Evolutionary conservation across 2,329 filamentous ascomycete species (phyloP).

Genomic region (Mycosphaerelloides madeirae): DNA sequence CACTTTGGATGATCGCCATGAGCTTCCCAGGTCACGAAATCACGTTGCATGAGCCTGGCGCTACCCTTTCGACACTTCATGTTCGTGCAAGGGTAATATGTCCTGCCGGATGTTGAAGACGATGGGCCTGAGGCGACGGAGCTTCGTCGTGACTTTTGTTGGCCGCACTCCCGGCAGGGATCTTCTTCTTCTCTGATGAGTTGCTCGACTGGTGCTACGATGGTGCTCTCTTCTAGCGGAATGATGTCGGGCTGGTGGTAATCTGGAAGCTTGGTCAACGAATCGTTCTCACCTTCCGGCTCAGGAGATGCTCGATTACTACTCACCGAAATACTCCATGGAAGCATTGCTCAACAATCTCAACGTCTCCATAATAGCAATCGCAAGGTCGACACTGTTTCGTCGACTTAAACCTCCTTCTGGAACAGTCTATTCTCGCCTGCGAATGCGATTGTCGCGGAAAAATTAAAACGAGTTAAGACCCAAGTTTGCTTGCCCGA

Average conservation of each 20-base stretch:
- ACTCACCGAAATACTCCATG: too few relatives aligned
- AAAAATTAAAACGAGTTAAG: too few relatives aligned
- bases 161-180: conserved; percentile 16
- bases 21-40: conserved; percentile 14
- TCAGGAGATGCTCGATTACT: neutral
- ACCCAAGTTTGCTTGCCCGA: too few relatives aligned
- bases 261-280: too few relatives aligned
- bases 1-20: conserved; percentile 17
- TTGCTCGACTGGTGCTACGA: neutral
- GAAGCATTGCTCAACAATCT: too few relatives aligned
- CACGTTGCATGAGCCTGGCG: conserved; percentile 7
- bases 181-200: conserved; percentile 11
- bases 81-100: conserved; percentile 17
- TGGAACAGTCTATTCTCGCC: too few relatives aligned
- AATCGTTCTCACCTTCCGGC: neutral
- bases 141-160: conserved; percentile 9
- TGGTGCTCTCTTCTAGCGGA: too few relatives aligned
- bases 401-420: too few relatives aligned
- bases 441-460: too few relatives aligned
- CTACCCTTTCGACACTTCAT: conserved; percentile 11
- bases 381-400: too few relatives aligned
- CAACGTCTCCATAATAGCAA: too few relatives aligned
- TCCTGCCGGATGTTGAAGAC: conserved; percentile 8
- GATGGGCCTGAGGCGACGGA: conserved; percentile 12
- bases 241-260: too few relatives aligned